Evolutionary conservation across 208 protist genomes (phyloP).

Genomic region (Crithidia acanthocephali): DNA sequence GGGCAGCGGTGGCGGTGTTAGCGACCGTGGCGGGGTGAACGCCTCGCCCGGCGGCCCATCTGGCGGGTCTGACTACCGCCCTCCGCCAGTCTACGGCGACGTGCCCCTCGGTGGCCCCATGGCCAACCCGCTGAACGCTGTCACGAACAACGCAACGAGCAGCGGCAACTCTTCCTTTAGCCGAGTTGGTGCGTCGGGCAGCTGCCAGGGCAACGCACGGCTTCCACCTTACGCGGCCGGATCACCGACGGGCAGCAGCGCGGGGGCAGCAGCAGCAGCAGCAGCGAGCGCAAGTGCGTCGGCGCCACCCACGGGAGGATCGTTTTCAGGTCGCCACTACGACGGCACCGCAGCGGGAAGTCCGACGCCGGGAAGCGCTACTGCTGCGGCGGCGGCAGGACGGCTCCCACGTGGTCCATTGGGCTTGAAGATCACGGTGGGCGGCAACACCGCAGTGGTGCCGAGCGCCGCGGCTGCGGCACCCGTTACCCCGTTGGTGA

Average conservation of each 20-base stretch:
- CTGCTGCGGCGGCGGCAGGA: background rate
- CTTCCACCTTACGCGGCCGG: conserved; percentile 8
- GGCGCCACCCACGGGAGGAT: background rate
- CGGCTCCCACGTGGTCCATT: conserved; percentile 1
- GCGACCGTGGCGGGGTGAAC: too few relatives aligned
- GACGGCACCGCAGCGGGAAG: background rate
- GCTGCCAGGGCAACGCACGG: background rate
- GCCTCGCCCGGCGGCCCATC: background rate
- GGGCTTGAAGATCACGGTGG: conserved; percentile 14
- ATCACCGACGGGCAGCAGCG: background rate
- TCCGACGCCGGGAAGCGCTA: background rate
- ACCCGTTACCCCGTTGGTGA: conserved; percentile 17
- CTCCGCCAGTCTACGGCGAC: conserved; percentile 21
- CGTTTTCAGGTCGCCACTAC: background rate
- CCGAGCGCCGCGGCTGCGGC: background rate
- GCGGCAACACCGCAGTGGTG: conserved; percentile 4
- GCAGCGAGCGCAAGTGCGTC: background rate
- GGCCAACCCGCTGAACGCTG: background rate
- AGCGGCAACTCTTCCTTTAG: conserved; percentile 13
- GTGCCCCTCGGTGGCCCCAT: background rate
- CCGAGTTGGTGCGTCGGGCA: background rate
- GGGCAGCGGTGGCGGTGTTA: background rate
- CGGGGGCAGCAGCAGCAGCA: too few relatives aligned
- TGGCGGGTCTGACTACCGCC: conserved; percentile 11
- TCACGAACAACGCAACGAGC: background rate